Base-by-base conservation (phyloP, 2,329 filamentous ascomycete species). In the Alternaria incomplexa region DNA sequence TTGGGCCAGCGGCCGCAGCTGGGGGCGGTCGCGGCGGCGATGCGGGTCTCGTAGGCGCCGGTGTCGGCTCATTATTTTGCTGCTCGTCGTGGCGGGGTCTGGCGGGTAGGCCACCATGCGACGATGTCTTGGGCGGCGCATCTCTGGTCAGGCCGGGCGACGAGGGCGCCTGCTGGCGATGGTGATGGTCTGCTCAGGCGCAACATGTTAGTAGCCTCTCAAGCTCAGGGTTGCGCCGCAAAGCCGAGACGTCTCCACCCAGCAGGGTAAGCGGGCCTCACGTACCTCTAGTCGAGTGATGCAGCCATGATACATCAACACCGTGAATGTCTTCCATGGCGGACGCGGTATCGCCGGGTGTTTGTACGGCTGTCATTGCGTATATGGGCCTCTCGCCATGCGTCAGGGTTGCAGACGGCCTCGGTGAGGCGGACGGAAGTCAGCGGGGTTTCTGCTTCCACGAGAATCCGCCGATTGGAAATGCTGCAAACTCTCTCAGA, bases 281-380 rank as follows among this genome's bases (percentile, higher is more conserved):
- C 93, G 81, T 85, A 92, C 93, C 93, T 90, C 91, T 93, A 67
- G 90, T 89, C 72, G 90, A 88, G 77, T 92, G 91, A 81, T 96
- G 91, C 84, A 96, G 91, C 93, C 93, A 97, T 81, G 91, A 93
- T 76, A 96, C 93, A 81, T 97, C 93, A 75, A 96, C 88, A 70
- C 90, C 90, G 79, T 93, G 89, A 69, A 92, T 88, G 72, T 91
- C 90, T 81, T 95, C 92, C 92, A 95, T 95, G 61, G 64, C 66
- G 53, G 70, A 66, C 55, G 66, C 66, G 26, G 62, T 56, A 36
- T 73, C 70, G 51, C 61, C 63, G 51, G 69, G 58, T 58, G 64
- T 56, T 60, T 71, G 65, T 13, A 71, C 58, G 52, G 62, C 68
- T 63, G 75, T 75, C 69, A 70, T 69, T 59, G 64, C 60, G 63